phyloP scores from a whole-genome alignment of 176 grass and related monocot genomes.

The Poa annua region DNA sequence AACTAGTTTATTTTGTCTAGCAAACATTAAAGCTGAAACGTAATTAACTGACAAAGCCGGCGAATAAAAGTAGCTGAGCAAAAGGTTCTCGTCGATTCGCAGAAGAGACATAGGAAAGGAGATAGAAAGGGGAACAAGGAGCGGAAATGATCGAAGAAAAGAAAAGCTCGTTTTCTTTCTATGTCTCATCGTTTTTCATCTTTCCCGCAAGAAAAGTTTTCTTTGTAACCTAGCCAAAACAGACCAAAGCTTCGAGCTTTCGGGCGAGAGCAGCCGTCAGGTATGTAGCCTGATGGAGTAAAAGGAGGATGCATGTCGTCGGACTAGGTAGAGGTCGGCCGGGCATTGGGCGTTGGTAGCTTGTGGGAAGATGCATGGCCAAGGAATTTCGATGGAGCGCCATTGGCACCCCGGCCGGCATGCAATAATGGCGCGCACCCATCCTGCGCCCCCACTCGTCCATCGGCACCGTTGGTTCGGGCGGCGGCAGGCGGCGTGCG shows the following conservation, averaged over 20 bases:
- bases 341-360: neutral
- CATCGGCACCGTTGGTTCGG: conserved; percentile 10
- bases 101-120: conserved; percentile 43
- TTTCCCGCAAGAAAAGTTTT: neutral
- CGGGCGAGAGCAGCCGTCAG: neutral
- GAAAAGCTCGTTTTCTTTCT: conserved; percentile 9
- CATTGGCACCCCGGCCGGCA: neutral
- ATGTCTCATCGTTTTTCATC: neutral
- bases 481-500: neutral
- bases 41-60: neutral
- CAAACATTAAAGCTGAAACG: neutral
- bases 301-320: neutral
- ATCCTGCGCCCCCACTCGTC: neutral
- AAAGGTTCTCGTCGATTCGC: neutral
- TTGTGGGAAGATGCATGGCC: conserved; percentile 45
- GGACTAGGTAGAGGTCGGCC: neutral
- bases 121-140: neutral
- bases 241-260: neutral
- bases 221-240: neutral
- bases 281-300: neutral
- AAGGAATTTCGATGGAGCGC: conserved; percentile 38
- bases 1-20: neutral
- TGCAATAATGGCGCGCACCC: conserved; percentile 43
- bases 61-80: neutral
- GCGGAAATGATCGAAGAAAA: neutral